phyloP scores from a whole-genome alignment of 2,329 filamentous ascomycete species.

The Penicillium sp. region DNA sequence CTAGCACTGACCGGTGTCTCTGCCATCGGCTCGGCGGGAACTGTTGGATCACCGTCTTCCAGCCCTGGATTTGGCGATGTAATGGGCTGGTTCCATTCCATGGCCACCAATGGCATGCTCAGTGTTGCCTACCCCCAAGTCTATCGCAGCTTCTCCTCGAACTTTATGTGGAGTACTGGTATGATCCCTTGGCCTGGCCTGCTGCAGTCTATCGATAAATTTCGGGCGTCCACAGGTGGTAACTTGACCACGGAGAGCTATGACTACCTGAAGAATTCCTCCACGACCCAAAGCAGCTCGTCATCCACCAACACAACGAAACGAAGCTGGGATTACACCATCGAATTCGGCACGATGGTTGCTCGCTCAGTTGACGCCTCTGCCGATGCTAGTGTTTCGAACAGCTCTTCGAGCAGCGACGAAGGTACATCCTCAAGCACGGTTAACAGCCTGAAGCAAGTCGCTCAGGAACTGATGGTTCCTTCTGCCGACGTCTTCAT shows the following conservation, averaged over 20 bases:
- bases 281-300: constrained; percentile 61
- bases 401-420: constrained; percentile 30
- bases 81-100: constrained; percentile 85
- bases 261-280: constrained; percentile 65
- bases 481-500: constrained; percentile 92
- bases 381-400: constrained; percentile 40
- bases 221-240: constrained; percentile 77
- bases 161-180: constrained; percentile 89
- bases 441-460: constrained; percentile 77
- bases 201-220: constrained; percentile 79
- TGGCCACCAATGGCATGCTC: constrained; percentile 96
- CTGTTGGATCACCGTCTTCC: constrained; percentile 61
- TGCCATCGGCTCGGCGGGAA: constrained; percentile 62
- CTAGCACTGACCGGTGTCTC: constrained; percentile 71
- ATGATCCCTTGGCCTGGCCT: constrained; percentile 79
- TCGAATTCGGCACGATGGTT: constrained; percentile 49
- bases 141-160: constrained; percentile 85
- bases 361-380: constrained; percentile 51
- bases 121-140: constrained; percentile 83
- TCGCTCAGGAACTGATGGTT: constrained; percentile 78
- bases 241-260: constrained; percentile 82
- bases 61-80: constrained; percentile 86
- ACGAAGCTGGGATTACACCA: constrained; percentile 54
- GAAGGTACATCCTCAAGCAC: constrained; percentile 44
- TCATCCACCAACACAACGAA: constrained; percentile 53